Percentiles rank a stretch among this genome's conserved stretches.
phyloP scores from a whole-genome alignment of 495 filamentous ascomycete species.

The Acidomyces sp. region DNA sequence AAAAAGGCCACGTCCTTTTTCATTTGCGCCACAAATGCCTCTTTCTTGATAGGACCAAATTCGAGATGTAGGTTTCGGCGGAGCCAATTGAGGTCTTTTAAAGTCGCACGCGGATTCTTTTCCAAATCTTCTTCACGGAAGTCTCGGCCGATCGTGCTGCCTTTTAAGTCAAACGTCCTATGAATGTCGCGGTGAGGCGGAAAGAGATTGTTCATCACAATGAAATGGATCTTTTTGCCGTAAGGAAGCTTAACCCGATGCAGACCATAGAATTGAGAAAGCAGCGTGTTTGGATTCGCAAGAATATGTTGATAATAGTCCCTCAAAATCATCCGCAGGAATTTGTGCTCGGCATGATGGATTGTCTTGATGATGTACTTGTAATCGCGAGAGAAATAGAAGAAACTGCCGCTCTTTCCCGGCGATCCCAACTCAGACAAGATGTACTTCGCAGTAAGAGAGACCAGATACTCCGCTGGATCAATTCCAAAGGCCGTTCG shows the following conservation, averaged over 20 bases:
- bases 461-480: constrained; percentile 96
- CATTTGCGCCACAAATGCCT: constrained; percentile 76
- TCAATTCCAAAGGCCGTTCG: constrained; percentile 81
- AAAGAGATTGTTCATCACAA: constrained; percentile 99
- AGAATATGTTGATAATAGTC: constrained; percentile 92
- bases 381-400: constrained; percentile 99
- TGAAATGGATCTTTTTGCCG: constrained; percentile 96
- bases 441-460: constrained; percentile 96
- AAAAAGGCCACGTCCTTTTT: constrained; percentile 73
- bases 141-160: constrained; percentile 89
- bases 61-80: constrained; percentile 73
- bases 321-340: constrained; percentile 78
- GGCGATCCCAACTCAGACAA: constrained; percentile 93
- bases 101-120: constrained; percentile 64
- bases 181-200: constrained; percentile 96
- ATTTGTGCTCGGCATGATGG: constrained; percentile 90
- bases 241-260: constrained; percentile 98
- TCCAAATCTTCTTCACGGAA: constrained; percentile 77
- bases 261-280: constrained; percentile 96
- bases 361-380: constrained; percentile 99
- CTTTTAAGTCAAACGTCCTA: constrained; percentile 91
- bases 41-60: constrained; percentile 74
- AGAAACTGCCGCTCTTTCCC: constrained; percentile 97
- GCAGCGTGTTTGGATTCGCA: constrained; percentile 84
- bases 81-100: constrained; percentile 97